Conservation (phyloP, 75 land plant species). For the Cupressus sempervirens region DNA sequence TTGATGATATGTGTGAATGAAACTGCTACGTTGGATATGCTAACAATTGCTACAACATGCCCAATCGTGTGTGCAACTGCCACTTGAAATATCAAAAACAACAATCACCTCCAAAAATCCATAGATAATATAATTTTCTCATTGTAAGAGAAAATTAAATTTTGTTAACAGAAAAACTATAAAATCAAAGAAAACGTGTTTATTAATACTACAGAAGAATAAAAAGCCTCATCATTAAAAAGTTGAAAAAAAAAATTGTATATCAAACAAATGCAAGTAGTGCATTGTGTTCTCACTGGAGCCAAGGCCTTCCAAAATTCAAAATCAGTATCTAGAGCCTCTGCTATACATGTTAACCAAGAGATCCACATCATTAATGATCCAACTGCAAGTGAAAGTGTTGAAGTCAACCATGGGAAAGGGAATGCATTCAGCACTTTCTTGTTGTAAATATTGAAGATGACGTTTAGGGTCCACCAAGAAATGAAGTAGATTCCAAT, state of each 20-base stretch:
- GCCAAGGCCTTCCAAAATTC: constrained; percentile 63
- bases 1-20: constrained; percentile 86
- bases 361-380: constrained; percentile 61
- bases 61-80: constrained; percentile 85
- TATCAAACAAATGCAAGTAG: too few species aligned
- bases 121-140: neutral
- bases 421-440: constrained; percentile 76
- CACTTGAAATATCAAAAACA: constrained; percentile 33
- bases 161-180: neutral
- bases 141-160: neutral
- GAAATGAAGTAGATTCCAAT: constrained; percentile 78
- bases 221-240: neutral
- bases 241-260: neutral
- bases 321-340: constrained; percentile 56
- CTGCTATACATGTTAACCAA: constrained; percentile 51
- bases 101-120: neutral
- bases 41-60: constrained; percentile 86
- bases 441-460: constrained; percentile 81
- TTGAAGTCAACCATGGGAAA: constrained; percentile 76
- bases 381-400: constrained; percentile 69
- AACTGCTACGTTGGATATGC: constrained; percentile 88
- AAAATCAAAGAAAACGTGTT: neutral
- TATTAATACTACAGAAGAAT: neutral
- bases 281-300: constrained; percentile 63
- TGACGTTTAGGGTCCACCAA: constrained; percentile 80